Conservation (phyloP, 768 basidiomycete genomes). For the Boletus vinaceobasis region DNA sequence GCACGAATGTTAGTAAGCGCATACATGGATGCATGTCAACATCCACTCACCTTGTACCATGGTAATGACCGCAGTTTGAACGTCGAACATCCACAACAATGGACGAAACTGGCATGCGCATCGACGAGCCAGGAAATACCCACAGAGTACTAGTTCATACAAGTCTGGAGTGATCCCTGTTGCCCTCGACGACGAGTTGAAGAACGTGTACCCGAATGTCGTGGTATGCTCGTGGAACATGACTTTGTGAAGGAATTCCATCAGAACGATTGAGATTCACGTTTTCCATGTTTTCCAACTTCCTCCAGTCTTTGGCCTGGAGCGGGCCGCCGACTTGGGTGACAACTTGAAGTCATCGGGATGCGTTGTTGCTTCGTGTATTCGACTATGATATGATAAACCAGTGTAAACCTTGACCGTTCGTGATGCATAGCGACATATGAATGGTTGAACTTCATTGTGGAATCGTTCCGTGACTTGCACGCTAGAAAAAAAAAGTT, state of each 20-base stretch:
- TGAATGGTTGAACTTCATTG: too few species aligned
- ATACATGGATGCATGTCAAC: too few species aligned
- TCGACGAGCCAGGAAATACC: constrained; percentile 97
- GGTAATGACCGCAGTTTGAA: too few species aligned
- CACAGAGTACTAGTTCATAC: constrained; percentile 92
- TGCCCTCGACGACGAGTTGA: constrained; percentile 95
- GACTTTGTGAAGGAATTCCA: constrained; percentile 97
- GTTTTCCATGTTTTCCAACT: too few species aligned
- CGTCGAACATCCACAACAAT: constrained; percentile 95
- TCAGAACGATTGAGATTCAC: constrained; percentile 95
- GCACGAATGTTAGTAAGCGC: background rate
- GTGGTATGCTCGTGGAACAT: constrained; percentile 99
- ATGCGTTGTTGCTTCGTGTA: constrained; percentile 97
- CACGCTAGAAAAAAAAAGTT: too few species aligned
- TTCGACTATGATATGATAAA: constrained; percentile 89
- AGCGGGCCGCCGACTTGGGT: constrained; percentile 96
- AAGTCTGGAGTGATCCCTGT: constrained; percentile 97
- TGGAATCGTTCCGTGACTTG: too few species aligned
- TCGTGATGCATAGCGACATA: constrained; percentile 99
- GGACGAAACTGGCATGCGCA: constrained; percentile 92
- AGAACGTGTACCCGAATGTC: constrained; percentile 99
- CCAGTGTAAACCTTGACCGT: constrained; percentile 97
- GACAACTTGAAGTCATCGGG: constrained; percentile 90
- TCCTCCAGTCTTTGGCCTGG: constrained; percentile 93
- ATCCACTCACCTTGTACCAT: constrained; percentile 72